Conservation (phyloP, 768 basidiomycete species). For the Leccinum boreale region DNA sequence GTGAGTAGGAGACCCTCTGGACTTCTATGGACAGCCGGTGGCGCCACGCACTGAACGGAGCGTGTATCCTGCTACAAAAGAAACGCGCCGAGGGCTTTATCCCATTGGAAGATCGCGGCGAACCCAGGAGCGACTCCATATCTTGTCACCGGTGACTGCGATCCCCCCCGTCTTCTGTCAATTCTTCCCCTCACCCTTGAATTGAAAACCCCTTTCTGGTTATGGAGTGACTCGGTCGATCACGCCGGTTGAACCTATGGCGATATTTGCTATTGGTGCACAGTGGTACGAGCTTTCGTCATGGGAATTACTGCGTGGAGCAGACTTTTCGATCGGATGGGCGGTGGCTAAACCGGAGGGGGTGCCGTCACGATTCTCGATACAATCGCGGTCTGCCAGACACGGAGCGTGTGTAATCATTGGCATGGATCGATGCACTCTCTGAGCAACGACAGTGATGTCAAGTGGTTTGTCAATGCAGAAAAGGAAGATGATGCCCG, state of each 20-base stretch:
- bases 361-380: conserved; percentile 14
- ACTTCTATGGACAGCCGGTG: conserved; percentile 1
- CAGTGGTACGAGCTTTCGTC: background rate
- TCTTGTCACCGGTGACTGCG: background rate
- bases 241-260: background rate
- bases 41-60: background rate
- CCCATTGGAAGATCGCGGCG: conserved; percentile 3
- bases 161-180: background rate
- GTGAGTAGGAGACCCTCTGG: background rate
- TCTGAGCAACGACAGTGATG: background rate
- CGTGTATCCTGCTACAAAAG: background rate
- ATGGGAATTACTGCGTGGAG: background rate
- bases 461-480: background rate
- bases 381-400: background rate
- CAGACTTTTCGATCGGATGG: background rate
- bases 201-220: conserved; percentile 2
- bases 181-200: background rate
- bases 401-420: background rate
- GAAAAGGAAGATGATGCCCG: conserved; percentile 7
- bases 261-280: conserved; percentile 12
- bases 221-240: background rate
- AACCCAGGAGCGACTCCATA: background rate
- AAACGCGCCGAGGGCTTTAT: conserved; percentile 9
- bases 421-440: background rate
- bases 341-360: conserved; percentile 6